These are phyloP conservation scores for Larix sibirica DNA, from an alignment of 83 land plant genomes.

Conservation along the genomic window DNA sequence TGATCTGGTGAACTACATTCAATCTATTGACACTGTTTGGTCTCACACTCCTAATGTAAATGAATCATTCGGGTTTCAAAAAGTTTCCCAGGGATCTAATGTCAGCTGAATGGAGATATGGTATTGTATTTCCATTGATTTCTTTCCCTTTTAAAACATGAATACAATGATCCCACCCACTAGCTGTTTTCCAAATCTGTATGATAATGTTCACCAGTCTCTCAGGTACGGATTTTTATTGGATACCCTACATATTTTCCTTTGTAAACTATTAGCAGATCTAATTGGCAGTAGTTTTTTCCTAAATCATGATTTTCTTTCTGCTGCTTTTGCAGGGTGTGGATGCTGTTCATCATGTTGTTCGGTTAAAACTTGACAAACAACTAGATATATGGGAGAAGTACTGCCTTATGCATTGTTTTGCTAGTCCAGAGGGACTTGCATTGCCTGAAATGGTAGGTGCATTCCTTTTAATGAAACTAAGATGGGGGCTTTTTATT, in stretches of 20 bases:
- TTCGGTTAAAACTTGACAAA: slow-evolving; percentile 35
- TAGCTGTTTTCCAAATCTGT: not conserved
- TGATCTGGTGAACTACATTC: too few species aligned
- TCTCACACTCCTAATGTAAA: too few species aligned
- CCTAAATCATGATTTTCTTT: not conserved
- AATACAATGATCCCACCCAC: not conserved
- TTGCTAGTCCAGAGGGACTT: slow-evolving; percentile 52
- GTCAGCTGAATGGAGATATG: too few species aligned
- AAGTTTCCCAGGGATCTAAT: too few species aligned
- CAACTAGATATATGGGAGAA: slow-evolving; percentile 48
- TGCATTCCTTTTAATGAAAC: not conserved
- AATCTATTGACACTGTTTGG: too few species aligned
- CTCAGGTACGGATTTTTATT: not conserved
- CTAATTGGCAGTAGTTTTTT: not conserved
- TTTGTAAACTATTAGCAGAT: not conserved
- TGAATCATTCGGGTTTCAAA: too few species aligned
- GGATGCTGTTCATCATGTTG: slow-evolving; percentile 7
- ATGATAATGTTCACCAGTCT: not conserved
- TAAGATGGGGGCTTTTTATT: not conserved
- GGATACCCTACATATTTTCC: not conserved
- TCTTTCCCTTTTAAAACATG: too few species aligned
- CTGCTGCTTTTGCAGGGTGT: slow-evolving; percentile 32
- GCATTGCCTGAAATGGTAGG: slow-evolving; percentile 42
- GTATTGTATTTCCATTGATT: too few species aligned
- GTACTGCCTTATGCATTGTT: slow-evolving; percentile 46